Evolutionary conservation across 371 early-diverging fungal genomes (phyloP), one percentile per base, ranked within the genome.

Genomic region (Blastocladiella emersonii): DNA sequence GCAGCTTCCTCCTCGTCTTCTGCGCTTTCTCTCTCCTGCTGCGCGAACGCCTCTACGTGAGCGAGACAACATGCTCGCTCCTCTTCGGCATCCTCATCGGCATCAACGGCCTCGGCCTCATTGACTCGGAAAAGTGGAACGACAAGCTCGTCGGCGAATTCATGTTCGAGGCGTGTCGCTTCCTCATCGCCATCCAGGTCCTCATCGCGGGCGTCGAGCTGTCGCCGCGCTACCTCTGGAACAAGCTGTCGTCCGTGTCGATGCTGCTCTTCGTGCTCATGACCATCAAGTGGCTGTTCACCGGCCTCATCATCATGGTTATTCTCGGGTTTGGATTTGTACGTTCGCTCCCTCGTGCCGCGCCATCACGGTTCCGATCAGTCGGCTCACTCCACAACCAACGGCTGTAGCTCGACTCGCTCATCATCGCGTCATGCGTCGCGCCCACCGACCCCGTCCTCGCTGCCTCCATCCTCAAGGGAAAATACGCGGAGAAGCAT

Each of bases 361-460:
- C n/a, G n/a, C n/a, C n/a, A n/a, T n/a, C n/a, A n/a, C n/a, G n/a
- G n/a, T n/a, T n/a, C n/a, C n/a, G n/a, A n/a, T n/a, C n/a, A n/a
- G n/a, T n/a, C n/a, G n/a, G n/a, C n/a, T n/a, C n/a, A n/a, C n/a
- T n/a, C n/a, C n/a, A n/a, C n/a, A n/a, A n/a, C n/a, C n/a, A n/a
- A n/a, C n/a, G n/a, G n/a, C n/a, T n/a, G 41, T 86, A 80, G 72
- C 66, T 89, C 39, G 81, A 88, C 63, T 72, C 85, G 1, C 73
- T 93, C 49, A 77, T 92, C 8, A 78, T 96, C 65, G 91, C 89
- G 23, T 89, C 95, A 0, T 92, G 92, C 65, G 74, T 93, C 10
- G 88, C 95, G 10, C 96, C 97, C 2, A 98, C 98, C 0, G 98
- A 98, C 78, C 97, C 97, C 1, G 93, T 98, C 12, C 70, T 98